These are phyloP conservation scores for Hypoxylon sp. DNA, from an alignment of 2,329 filamentous ascomycete genomes.

Conservation along the genomic window DNA sequence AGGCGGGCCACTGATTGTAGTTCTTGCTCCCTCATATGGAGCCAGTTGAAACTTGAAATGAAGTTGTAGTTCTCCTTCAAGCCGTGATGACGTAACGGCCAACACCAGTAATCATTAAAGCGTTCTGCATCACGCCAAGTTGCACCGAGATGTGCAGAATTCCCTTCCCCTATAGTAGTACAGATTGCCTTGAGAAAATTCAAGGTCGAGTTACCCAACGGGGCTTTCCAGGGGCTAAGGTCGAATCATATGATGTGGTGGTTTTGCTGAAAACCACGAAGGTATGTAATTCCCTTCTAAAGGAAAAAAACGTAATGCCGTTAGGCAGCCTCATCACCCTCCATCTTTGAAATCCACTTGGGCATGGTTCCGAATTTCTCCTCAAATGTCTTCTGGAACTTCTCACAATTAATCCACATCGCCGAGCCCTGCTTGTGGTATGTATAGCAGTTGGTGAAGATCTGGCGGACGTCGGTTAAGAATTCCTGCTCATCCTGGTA, in stretches of 20 bases:
- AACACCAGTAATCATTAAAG: not conserved
- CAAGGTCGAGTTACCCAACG: constrained; percentile 1
- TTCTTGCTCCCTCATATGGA: not conserved
- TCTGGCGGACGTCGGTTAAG: constrained; percentile 70
- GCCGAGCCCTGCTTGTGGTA: constrained; percentile 72
- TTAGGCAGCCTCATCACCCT: constrained; percentile 59
- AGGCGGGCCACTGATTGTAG: not conserved
- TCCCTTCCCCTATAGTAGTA: constrained; percentile 26
- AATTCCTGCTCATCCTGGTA: constrained; percentile 70
- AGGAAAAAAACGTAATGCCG: not conserved
- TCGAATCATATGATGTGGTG: not conserved
- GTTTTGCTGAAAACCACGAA: not conserved
- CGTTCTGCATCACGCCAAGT: not conserved
- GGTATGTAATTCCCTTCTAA: not conserved
- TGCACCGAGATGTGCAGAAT: constrained; percentile 8
- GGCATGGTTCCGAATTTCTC: constrained; percentile 72
- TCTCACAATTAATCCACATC: constrained; percentile 70
- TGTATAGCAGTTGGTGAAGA: constrained; percentile 75
- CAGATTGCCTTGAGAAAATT: not conserved
- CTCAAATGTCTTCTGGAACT: constrained; percentile 71
- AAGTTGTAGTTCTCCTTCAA: not conserved
- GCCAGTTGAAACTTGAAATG: not conserved
- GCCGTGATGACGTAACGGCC: not conserved
- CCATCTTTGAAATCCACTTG: constrained; percentile 72
- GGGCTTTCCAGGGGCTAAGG: not conserved